These are phyloP conservation scores for Podospora pseudocomata DNA, from an alignment of 495 filamentous ascomycete genomes.

Conservation along the genomic window DNA sequence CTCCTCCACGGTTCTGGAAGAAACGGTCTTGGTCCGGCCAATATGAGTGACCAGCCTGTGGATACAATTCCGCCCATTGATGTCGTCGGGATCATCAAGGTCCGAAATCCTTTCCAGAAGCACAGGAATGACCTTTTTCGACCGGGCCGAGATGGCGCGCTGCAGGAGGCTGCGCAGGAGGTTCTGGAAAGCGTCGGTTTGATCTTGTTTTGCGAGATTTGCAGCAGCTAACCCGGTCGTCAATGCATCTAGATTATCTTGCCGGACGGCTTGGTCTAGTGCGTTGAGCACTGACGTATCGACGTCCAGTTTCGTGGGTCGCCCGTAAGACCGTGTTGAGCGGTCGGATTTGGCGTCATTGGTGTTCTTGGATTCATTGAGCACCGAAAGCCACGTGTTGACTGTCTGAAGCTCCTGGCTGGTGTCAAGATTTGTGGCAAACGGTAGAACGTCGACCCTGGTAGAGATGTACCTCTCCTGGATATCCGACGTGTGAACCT, in stretches of 20 bases:
- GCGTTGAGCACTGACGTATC: slow-evolving; percentile 49
- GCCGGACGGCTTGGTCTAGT: slow-evolving; percentile 72
- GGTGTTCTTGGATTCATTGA: slow-evolving; percentile 65
- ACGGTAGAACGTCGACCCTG: slow-evolving; percentile 80
- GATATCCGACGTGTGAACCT: slow-evolving; percentile 61
- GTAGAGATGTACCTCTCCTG: slow-evolving; percentile 80
- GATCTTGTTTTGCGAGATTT: slow-evolving; percentile 53
- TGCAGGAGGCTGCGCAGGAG: slow-evolving; percentile 78
- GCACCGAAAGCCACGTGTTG: slow-evolving; percentile 83
- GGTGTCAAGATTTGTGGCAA: slow-evolving; percentile 71
- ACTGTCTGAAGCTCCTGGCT: slow-evolving; percentile 66
- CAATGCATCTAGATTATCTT: slow-evolving; percentile 64
- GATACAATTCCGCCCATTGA: slow-evolving; percentile 89
- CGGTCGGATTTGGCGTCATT: slow-evolving; percentile 70
- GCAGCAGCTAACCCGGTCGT: slow-evolving; percentile 55
- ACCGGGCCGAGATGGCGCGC: slow-evolving; percentile 69
- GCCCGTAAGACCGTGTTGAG: slow-evolving; percentile 67
- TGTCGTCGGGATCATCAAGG: slow-evolving; percentile 82
- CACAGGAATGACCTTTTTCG: slow-evolving; percentile 62
- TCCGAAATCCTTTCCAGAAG: slow-evolving; percentile 63
- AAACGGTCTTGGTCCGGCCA: slow-evolving; percentile 68
- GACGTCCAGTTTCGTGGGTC: slow-evolving; percentile 49
- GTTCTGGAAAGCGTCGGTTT: slow-evolving; percentile 51
- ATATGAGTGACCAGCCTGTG: slow-evolving; percentile 89
- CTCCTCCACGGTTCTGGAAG: slow-evolving; percentile 39